Percentiles rank a stretch among this genome's conserved stretches.
phyloP scores from a whole-genome alignment of 2,329 filamentous ascomycete genomes.

The Colletotrichum australisinense region DNA sequence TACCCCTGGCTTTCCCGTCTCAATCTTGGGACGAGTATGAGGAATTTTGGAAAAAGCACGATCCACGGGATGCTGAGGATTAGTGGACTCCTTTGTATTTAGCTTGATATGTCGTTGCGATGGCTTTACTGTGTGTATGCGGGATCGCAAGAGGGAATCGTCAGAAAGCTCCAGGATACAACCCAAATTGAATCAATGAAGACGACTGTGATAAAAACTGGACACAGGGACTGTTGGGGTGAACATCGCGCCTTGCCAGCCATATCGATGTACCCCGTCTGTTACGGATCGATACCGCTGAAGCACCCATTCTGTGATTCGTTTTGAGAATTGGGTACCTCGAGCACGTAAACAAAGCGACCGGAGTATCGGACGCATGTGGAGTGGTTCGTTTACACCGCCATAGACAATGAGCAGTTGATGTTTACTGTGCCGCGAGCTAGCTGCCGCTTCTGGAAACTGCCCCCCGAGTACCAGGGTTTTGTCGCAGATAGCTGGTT shows the following conservation, averaged over 20 bases:
- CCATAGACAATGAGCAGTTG: neutral
- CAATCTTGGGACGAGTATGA: constrained; percentile 62
- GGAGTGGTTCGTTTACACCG: no score
- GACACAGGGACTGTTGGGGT: neutral
- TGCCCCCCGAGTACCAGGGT: neutral
- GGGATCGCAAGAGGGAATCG: no score
- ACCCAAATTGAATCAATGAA: no score
- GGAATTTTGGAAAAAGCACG: constrained; percentile 41
- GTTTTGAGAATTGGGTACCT: neutral
- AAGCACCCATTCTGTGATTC: neutral
- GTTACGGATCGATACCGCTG: no score
- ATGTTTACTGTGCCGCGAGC: neutral
- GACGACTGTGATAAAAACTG: no score
- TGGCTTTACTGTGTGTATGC: neutral
- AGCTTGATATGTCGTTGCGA: neutral
- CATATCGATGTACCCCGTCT: neutral
- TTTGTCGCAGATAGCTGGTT: neutral
- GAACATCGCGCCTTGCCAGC: neutral
- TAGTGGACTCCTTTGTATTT: neutral
- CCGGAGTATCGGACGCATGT: no score
- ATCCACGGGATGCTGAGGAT: constrained; percentile 44
- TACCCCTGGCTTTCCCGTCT: constrained; percentile 60
- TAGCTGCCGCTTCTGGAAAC: neutral
- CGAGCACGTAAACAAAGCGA: no score
- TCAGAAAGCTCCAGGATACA: no score